phyloP scores from a whole-genome alignment of 1,284 basidiomycete species.

The Leccinum angustisporum region DNA sequence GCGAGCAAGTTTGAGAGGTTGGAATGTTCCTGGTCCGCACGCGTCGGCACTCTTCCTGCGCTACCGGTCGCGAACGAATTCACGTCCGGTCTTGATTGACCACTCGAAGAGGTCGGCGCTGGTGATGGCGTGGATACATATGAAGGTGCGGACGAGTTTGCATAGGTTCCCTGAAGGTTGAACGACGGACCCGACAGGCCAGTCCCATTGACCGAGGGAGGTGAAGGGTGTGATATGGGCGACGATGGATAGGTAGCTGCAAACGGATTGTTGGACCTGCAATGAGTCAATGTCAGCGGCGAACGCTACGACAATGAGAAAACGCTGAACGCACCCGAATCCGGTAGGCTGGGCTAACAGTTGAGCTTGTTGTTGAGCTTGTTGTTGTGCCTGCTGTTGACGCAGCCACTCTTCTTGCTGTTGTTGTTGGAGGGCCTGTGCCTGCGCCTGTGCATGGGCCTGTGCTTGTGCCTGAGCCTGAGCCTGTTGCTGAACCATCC shows the following conservation, averaged over 20 bases:
- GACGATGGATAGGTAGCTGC: slow-evolving; percentile 48
- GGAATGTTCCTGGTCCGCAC: slow-evolving; percentile 62
- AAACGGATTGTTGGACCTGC: slow-evolving; percentile 94
- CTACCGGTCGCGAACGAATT: slow-evolving; percentile 14
- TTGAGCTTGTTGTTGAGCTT: slow-evolving; percentile 44
- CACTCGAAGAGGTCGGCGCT: slow-evolving; percentile 40
- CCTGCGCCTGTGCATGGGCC: slow-evolving; percentile 28
- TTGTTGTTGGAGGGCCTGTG: slow-evolving; percentile 48
- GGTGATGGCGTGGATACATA: slow-evolving; percentile 38
- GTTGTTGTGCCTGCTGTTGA: slow-evolving; percentile 57
- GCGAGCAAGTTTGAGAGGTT: slow-evolving; percentile 81
- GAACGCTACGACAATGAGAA: background rate
- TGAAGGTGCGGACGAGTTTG: slow-evolving; percentile 38
- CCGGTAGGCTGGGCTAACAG: slow-evolving; percentile 66
- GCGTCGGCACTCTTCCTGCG: slow-evolving; percentile 35
- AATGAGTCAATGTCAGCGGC: slow-evolving; percentile 1
- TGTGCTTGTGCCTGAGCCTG: slow-evolving; percentile 35
- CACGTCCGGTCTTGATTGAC: slow-evolving; percentile 29
- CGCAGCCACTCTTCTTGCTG: slow-evolving; percentile 69
- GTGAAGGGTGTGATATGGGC: slow-evolving; percentile 38
- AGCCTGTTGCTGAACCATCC: slow-evolving; percentile 45
- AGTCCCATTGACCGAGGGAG: slow-evolving; percentile 35
- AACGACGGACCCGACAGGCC: slow-evolving; percentile 42
- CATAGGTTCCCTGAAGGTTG: slow-evolving; percentile 66
- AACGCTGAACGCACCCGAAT: slow-evolving; percentile 53